Percentiles rank a stretch among this genome's conserved stretches.
Evolutionary conservation across 2,329 filamentous ascomycete species (phyloP).

Genomic region (Daldinia eschscholtzii): DNA sequence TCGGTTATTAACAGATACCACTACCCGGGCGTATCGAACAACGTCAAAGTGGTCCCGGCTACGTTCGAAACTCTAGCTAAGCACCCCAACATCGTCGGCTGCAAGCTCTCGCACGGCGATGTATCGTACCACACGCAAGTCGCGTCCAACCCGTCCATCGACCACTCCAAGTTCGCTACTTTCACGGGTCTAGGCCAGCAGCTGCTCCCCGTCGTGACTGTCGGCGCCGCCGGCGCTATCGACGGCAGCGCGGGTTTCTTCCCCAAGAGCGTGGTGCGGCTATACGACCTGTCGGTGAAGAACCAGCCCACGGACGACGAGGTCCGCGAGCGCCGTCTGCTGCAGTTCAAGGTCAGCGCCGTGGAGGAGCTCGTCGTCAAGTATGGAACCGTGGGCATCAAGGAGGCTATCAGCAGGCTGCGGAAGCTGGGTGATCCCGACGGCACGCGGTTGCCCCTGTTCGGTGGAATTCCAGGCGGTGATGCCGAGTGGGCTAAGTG

Average conservation of each 20-base stretch:
- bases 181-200: conserved; percentile 77
- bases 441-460: conserved; percentile 70
- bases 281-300: conserved; percentile 63
- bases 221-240: conserved; percentile 55
- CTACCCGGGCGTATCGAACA: conserved; percentile 76
- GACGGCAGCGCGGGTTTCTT: conserved; percentile 64
- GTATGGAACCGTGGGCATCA: conserved; percentile 73
- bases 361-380: conserved; percentile 72
- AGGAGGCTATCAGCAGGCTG: conserved; percentile 71
- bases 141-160: conserved; percentile 69
- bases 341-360: conserved; percentile 72
- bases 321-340: conserved; percentile 62
- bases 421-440: conserved; percentile 70
- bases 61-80: conserved; percentile 69
- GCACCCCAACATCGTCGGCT: conserved; percentile 76
- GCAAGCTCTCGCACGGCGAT: conserved; percentile 77
- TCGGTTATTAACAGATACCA: conserved; percentile 62
- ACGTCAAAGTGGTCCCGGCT: conserved; percentile 68
- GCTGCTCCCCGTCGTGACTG: conserved; percentile 62
- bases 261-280: conserved; percentile 69
- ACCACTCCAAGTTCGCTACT: conserved; percentile 69
- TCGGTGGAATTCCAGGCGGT: conserved; percentile 68
- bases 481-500: conserved; percentile 69
- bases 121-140: conserved; percentile 74
- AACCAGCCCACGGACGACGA: conserved; percentile 52